Base-by-base conservation (phyloP, 2,329 filamentous ascomycete species). In the Macrophomina phaseolina region DNA sequence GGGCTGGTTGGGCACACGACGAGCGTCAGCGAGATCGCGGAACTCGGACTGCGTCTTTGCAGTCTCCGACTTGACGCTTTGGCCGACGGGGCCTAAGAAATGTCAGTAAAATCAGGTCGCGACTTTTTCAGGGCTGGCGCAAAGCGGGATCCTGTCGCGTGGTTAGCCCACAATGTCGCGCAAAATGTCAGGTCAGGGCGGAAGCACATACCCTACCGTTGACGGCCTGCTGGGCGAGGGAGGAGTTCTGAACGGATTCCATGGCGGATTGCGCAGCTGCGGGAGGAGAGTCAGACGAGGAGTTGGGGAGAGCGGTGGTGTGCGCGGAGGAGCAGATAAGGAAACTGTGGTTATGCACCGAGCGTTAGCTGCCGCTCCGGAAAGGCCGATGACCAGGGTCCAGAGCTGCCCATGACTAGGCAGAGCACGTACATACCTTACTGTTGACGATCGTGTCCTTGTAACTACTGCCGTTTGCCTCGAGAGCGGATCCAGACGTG, bases 11-110 rank as follows among this genome's bases (percentile, higher is more conserved):
- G 86, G 86, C 32, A 81, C 82, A 56, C 81, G 80, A 68, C 84
- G 83, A 66, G 85, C 79, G 73, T 82, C 81, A 69, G 85, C 85
- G 68, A 89, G 80, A 70, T 87, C 86, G 70, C 81, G 82, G 74
- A 89, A 85, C 77, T 89, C 87, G 69, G 82, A 80, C 71, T 80
- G 79, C 55, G 87, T 87, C 75, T 85, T 85, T 70, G 81, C 81
- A 67, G 82, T 81, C 77, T 89, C 83, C 68, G 82, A 81, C 75
- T 85, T 86, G 73, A 86, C 82, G 70, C 82, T 85, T 71, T 87
- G 81, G 67, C 83, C 85, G 68, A 88, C 79, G 53, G 87, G 86
- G 65, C 85, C 85, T 81, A 69, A 51, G 56, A 38, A n/a, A 16
- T 5, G 52, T 65, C 30, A 65, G 63, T 11, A 38, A 38, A 38